These are phyloP conservation scores for Saccharomycopsis guyanensis DNA, from an alignment of 805 yeast genomes.

Conservation along the genomic window DNA sequence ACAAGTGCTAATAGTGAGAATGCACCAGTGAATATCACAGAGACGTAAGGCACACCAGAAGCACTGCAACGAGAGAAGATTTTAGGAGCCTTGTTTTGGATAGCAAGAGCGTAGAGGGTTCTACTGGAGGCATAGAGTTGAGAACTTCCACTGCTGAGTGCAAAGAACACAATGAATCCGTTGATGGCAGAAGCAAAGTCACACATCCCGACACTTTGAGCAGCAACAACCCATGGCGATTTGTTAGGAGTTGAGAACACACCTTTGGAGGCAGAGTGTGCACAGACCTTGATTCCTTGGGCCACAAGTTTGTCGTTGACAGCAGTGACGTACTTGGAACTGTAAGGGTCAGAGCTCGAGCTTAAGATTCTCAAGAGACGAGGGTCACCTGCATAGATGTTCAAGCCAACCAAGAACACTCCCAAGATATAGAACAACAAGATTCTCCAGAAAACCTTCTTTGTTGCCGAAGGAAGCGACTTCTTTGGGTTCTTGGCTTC, in stretches of 20 bases:
- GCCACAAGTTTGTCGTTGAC: slow-evolving; percentile 22
- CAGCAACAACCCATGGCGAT: slow-evolving; percentile 53
- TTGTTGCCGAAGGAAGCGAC: slow-evolving; percentile 71
- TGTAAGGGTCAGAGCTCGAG: slow-evolving; percentile 17
- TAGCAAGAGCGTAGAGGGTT: slow-evolving; percentile 46
- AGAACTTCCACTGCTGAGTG: slow-evolving; percentile 46
- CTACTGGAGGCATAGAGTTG: slow-evolving; percentile 51
- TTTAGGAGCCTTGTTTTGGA: slow-evolving; percentile 51
- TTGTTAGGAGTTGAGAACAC: slow-evolving; percentile 35
- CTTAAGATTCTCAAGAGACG: slow-evolving; percentile 47
- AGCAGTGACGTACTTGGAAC: slow-evolving; percentile 26
- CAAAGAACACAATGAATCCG: slow-evolving; percentile 45
- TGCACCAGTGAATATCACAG: slow-evolving; percentile 55
- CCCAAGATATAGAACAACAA: slow-evolving; percentile 57
- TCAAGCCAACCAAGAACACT: slow-evolving; percentile 61
- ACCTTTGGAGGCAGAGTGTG: slow-evolving; percentile 21
- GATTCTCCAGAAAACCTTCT: slow-evolving; percentile 65
- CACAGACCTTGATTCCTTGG: slow-evolving; percentile 10
- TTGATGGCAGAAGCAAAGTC: slow-evolving; percentile 39
- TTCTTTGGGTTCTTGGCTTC: slow-evolving; percentile 78
- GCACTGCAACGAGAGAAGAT: slow-evolving; percentile 50
- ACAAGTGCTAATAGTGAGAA: slow-evolving; percentile 57
- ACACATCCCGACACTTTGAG: slow-evolving; percentile 46
- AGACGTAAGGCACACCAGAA: slow-evolving; percentile 62
- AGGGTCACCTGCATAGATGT: slow-evolving; percentile 74